Evolutionary conservation across 257 asterid genomes (phyloP).

Genomic region (Solanum verrucosum): DNA sequence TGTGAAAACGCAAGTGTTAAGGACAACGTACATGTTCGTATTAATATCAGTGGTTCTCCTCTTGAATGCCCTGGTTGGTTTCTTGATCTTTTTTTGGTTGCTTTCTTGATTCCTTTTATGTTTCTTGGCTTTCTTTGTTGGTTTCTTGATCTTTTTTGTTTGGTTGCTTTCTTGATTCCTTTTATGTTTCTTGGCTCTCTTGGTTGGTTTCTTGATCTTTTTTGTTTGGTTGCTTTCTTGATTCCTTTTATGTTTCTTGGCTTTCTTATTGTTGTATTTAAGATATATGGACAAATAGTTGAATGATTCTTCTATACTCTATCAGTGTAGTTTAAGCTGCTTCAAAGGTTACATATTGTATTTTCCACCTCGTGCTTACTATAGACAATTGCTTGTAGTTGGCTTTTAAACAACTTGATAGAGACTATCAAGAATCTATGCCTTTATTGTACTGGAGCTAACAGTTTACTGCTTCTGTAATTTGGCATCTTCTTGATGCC

Average conservation of each 20-base stretch:
- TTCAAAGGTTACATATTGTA: background rate
- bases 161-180: background rate
- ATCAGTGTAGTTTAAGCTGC: background rate
- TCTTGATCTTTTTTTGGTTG: background rate
- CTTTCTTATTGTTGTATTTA: background rate
- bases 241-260: background rate
- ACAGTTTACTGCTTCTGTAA: background rate
- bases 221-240: background rate
- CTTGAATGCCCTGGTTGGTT: slow-evolving; percentile 84
- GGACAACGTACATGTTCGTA: slow-evolving; percentile 62
- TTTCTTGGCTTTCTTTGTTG: background rate
- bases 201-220: slow-evolving; percentile 32
- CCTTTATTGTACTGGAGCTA: background rate
- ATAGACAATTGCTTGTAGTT: background rate
- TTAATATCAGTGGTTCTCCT: slow-evolving; percentile 83
- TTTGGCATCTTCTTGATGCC: background rate
- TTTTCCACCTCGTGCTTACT: background rate
- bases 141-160: background rate
- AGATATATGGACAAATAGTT: background rate
- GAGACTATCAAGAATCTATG: background rate
- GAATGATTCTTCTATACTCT: background rate
- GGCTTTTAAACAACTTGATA: background rate
- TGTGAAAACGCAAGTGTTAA: slow-evolving; percentile 61
- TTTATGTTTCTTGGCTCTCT: background rate
- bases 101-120: background rate